Conservation (phyloP, 108 stramenopile species). For the Skeletonema grethae region DNA sequence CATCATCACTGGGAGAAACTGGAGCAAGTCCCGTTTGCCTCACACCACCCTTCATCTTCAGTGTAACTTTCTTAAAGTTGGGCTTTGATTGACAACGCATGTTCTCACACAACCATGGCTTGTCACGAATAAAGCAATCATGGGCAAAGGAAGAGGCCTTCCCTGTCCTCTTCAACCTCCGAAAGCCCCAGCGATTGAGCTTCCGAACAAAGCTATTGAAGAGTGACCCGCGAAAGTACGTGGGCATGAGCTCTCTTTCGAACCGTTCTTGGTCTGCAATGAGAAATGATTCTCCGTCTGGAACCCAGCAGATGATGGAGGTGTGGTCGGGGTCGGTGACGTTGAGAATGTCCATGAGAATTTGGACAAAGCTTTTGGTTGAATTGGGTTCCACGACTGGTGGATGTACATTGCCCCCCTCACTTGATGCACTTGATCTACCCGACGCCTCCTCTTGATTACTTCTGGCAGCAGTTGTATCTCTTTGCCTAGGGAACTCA, state of each 20-base stretch:
- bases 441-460: too few species aligned
- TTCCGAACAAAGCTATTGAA: slow-evolving; percentile 85
- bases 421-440: background rate
- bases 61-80: background rate
- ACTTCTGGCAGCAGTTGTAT: too few species aligned
- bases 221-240: slow-evolving; percentile 85
- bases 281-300: slow-evolving; percentile 74
- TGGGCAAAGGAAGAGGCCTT: slow-evolving; percentile 74
- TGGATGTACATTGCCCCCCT: background rate
- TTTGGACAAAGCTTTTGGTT: slow-evolving; percentile 13
- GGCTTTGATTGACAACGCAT: slow-evolving; percentile 45
- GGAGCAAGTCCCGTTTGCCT: background rate
- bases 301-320: slow-evolving; percentile 60
- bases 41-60: background rate
- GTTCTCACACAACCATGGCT: slow-evolving; percentile 60
- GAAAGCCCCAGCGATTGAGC: slow-evolving; percentile 66
- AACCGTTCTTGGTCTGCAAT: slow-evolving; percentile 76
- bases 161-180: background rate
- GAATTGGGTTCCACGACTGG: background rate
- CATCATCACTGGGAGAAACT: background rate
- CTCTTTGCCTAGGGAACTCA: too few species aligned
- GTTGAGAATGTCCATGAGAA: slow-evolving; percentile 19
- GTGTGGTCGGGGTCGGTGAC: slow-evolving; percentile 1
- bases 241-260: slow-evolving; percentile 71
- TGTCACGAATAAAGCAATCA: slow-evolving; percentile 64